A percentile compares a stretch with the other conserved stretches of the same genome.
These are phyloP conservation scores for Calocybe cyanea DNA, from an alignment of 768 basidiomycete species.

Conservation along the genomic window DNA sequence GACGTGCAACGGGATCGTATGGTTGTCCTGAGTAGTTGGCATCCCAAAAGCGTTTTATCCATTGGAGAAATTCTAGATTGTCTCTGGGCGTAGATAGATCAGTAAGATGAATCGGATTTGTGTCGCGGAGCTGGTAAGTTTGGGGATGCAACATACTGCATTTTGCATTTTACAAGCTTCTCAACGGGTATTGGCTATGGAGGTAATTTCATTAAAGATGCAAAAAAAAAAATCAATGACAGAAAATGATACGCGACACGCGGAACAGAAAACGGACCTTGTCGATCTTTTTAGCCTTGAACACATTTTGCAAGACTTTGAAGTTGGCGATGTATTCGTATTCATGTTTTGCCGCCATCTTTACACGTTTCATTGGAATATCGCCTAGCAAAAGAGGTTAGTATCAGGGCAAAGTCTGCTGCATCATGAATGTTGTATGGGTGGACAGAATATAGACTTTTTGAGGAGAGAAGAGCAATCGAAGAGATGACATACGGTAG, in stretches of 20 bases:
- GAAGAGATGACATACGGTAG: conserved; percentile 57
- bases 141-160: conserved; percentile 69
- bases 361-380: conserved; percentile 86
- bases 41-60: conserved; percentile 97
- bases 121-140: not conserved
- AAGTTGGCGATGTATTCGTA: conserved; percentile 95
- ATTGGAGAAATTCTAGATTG: conserved; percentile 98
- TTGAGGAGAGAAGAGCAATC: no score
- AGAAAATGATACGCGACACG: not conserved
- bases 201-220: conserved; percentile 9
- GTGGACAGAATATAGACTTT: no score
- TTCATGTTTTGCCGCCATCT: conserved; percentile 94
- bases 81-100: no score
- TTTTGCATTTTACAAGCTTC: conserved; percentile 93
- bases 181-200: conserved; percentile 91
- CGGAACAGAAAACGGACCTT: conserved; percentile 47
- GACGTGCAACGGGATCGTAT: conserved; percentile 82
- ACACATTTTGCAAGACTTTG: conserved; percentile 90
- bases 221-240: conserved; percentile 2
- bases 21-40: conserved; percentile 80
- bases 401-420: no score
- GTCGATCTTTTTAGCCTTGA: conserved; percentile 92
- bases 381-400: conserved; percentile 52
- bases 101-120: no score
- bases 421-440: no score